Base-by-base conservation (phyloP, 768 basidiomycete genomes). In the Chalciporus piperatus region DNA sequence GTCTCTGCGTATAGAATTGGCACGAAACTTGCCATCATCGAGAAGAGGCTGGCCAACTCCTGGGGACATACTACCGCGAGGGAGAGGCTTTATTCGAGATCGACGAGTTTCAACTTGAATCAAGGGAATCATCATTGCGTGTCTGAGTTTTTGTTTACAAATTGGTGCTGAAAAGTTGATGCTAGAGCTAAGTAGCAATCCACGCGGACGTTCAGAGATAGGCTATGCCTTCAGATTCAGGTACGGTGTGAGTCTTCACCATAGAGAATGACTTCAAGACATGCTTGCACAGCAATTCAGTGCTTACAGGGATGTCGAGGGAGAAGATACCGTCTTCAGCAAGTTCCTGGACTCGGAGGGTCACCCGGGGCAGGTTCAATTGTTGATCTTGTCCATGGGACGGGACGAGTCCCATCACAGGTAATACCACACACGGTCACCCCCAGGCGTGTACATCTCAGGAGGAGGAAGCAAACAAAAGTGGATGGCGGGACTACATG, bases 171-270 rank as follows among this genome's bases (percentile, higher is more conserved):
- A 35, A 3, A n/a, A n/a, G 16, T 35, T 35, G 33, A 35, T 7
- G 7, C 16, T 1, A 51, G 50, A n/a, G n/a, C n/a, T n/a, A n/a
- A n/a, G n/a, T n/a, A n/a, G 17, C n/a, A 25, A 27, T 51, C n/a
- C 50, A 51, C 27, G 28, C 44, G 50, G 50, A 45, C 50, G 6
- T 40, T 45, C n/a, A 22, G 33, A 6, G 50, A 46, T 4, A 30
- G 38, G 5, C 37, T 46, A 17, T 39, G 40, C 32, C 23, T 51
- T 19, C 50, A 51, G 6, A 25, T 51, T 30, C 50, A 51, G 38
- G 50, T 41, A 27, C 8, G 50, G 25, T 3, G 32, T 13, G 14
- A 14, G 16, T 14, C 16, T n/a, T 7, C 7, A 4, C 1, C 3
- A 14, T 35, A 14, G 13, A 35, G 13, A 33, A 13, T 13, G 6